Evolutionary conservation across 768 basidiomycete genomes (phyloP).

Genomic region (Naganishia kalamii): DNA sequence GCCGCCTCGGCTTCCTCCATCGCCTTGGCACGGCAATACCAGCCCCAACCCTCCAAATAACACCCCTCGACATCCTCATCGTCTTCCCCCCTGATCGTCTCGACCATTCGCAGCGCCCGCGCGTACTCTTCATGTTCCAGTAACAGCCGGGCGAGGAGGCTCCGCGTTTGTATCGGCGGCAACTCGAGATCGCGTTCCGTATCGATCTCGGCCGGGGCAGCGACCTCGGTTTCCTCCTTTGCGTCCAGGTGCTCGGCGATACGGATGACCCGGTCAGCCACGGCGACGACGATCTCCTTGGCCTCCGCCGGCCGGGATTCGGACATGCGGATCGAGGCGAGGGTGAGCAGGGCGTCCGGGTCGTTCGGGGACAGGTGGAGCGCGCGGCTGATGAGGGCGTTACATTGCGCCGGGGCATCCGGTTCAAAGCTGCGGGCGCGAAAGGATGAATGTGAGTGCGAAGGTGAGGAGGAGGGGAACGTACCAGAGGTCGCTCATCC

Average conservation of each 20-base stretch:
- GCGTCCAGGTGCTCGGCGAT: constrained; percentile 11
- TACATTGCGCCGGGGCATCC: constrained; percentile 73
- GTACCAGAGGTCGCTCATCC: constrained; percentile 94
- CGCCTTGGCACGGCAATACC: constrained; percentile 55
- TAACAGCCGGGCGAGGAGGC: constrained; percentile 71
- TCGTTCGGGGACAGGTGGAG: constrained; percentile 67
- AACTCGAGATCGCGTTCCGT: constrained; percentile 44
- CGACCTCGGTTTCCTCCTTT: background rate
- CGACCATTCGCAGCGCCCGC: constrained; percentile 67
- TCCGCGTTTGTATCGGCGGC: constrained; percentile 66
- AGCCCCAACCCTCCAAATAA: constrained; percentile 93
- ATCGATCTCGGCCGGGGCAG: background rate
- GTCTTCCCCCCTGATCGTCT: constrained; percentile 71
- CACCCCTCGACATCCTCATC: constrained; percentile 84
- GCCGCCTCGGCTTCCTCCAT: constrained; percentile 55
- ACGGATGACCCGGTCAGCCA: background rate
- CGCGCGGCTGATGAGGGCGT: constrained; percentile 66
- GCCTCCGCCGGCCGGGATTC: constrained; percentile 80
- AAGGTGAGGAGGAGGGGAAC: constrained; percentile 29
- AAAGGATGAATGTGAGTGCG: background rate
- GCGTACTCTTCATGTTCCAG: constrained; percentile 67
- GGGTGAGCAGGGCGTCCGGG: constrained; percentile 67
- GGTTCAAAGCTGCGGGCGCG: constrained; percentile 61
- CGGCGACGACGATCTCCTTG: constrained; percentile 54
- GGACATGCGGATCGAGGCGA: constrained; percentile 82